Conservation (phyloP, 2,329 filamentous ascomycete genomes). For the Colletotrichum kahawae region DNA sequence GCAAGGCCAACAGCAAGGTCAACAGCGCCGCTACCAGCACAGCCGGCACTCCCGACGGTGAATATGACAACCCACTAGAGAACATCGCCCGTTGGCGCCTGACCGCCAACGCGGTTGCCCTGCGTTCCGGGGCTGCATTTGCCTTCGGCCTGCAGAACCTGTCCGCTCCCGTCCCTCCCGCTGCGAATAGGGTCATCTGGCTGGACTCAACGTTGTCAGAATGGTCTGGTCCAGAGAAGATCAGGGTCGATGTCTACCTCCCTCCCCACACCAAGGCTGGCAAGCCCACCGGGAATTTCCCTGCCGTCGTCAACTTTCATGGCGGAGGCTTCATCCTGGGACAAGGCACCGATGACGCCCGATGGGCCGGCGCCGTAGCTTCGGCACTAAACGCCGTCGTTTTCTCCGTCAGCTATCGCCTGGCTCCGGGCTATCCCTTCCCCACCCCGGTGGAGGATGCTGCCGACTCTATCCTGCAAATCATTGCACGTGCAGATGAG, state of each 20-base stretch:
- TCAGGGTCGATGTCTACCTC: constrained; percentile 54
- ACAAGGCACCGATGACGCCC: constrained; percentile 65
- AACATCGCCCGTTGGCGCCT: constrained; percentile 48
- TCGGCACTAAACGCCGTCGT: constrained; percentile 60
- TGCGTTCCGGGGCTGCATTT: constrained; percentile 48
- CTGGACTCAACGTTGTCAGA: constrained; percentile 47
- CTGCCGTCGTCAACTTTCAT: constrained; percentile 63
- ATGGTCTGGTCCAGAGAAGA: constrained; percentile 39
- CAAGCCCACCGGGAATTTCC: constrained; percentile 20
- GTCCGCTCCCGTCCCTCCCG: constrained; percentile 42
- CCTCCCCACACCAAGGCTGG: constrained; percentile 24
- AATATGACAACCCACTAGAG: constrained; percentile 50
- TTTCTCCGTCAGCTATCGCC: constrained; percentile 71
- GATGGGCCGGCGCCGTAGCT: constrained; percentile 61
- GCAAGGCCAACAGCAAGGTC: not conserved
- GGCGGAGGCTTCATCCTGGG: constrained; percentile 72
- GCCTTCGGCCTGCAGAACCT: constrained; percentile 47
- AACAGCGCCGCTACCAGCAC: constrained; percentile 30
- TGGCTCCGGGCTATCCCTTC: constrained; percentile 69
- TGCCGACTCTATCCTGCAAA: constrained; percentile 67
- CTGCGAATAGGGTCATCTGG: constrained; percentile 42
- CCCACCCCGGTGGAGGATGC: constrained; percentile 70
- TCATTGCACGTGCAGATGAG: constrained; percentile 59
- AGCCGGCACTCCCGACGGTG: constrained; percentile 27
- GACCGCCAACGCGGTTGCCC: constrained; percentile 44